A percentile compares a stretch with the other conserved stretches of the same genome.
Evolutionary conservation across 345 rosid genomes (phyloP).

Genomic region (Eucalyptus pauciflora): DNA sequence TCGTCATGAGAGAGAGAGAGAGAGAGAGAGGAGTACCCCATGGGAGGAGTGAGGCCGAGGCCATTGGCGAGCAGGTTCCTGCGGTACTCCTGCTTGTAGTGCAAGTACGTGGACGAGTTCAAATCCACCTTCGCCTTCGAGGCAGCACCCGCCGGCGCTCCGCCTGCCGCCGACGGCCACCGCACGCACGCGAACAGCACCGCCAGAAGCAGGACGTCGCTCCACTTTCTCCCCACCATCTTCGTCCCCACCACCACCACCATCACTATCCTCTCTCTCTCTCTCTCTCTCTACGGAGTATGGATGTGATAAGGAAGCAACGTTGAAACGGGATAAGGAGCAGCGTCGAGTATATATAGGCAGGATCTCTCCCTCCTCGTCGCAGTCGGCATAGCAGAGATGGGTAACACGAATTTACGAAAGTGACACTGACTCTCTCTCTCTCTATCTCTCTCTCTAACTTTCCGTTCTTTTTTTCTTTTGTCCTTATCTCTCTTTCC

Average conservation of each 20-base stretch:
- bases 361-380: not conserved
- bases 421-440: not conserved
- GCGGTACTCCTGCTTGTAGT: slow-evolving; percentile 6
- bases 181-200: not conserved
- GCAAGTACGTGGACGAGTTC: not conserved
- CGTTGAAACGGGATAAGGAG: not conserved
- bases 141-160: not conserved
- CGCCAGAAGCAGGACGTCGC: not conserved
- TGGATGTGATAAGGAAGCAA: not conserved
- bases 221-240: not conserved
- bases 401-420: not conserved
- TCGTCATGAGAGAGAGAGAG: not conserved
- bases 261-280: not conserved
- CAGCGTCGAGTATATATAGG: not conserved
- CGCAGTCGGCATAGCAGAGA: not conserved
- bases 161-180: not conserved
- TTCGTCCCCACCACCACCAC: not conserved
- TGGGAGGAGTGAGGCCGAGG: slow-evolving; percentile 69
- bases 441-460: not conserved
- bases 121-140: not conserved
- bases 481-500: not conserved
- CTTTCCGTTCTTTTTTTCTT: accelerated
- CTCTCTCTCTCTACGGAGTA: not conserved
- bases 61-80: slow-evolving; percentile 53
- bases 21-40: slow-evolving; percentile 33